A percentile compares a stretch with the other conserved stretches of the same genome.
Conservation (phyloP, 2,329 filamentous ascomycete genomes). For the Fusarium graminum region DNA sequence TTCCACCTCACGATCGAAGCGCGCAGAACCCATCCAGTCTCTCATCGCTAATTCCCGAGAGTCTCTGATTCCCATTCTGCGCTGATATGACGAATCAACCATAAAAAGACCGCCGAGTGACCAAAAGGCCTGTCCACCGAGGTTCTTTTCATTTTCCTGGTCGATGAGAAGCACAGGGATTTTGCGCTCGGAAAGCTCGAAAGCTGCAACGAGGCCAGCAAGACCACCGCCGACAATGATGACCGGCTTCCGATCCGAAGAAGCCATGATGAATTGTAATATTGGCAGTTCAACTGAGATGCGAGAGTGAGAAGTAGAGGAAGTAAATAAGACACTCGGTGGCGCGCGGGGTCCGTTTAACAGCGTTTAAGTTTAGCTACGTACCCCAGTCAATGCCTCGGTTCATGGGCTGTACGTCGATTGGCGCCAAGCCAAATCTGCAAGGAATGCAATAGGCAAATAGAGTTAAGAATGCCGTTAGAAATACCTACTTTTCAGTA, state of each 20-base stretch:
- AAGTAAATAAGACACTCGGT: not conserved
- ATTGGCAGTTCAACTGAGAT: not conserved
- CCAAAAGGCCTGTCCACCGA: conserved; percentile 75
- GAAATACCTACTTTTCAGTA: not conserved
- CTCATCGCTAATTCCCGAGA: conserved; percentile 67
- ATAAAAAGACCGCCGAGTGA: conserved; percentile 72
- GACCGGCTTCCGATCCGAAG: conserved; percentile 54
- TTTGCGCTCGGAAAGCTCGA: conserved; percentile 65
- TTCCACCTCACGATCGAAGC: conserved; percentile 68
- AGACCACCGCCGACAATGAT: conserved; percentile 70
- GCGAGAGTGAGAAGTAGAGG: not conserved
- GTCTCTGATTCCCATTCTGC: conserved; percentile 70
- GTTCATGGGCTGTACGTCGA: not conserved
- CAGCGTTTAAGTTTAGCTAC: conserved; percentile 7
- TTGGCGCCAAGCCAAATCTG: conserved; percentile 30
- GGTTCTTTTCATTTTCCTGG: conserved; percentile 68
- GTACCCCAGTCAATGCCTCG: conserved; percentile 22
- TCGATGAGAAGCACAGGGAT: conserved; percentile 67
- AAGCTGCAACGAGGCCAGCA: conserved; percentile 71
- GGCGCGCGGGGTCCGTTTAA: conserved; percentile 32
- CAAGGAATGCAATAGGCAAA: conserved; percentile 1
- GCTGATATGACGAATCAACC: conserved; percentile 69
- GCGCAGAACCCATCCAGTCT: conserved; percentile 70
- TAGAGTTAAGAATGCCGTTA: not conserved
- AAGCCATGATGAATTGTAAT: conserved; percentile 18